Base-by-base conservation (phyloP, 768 basidiomycete species). In the Tylopilus cervinicoccineus region DNA sequence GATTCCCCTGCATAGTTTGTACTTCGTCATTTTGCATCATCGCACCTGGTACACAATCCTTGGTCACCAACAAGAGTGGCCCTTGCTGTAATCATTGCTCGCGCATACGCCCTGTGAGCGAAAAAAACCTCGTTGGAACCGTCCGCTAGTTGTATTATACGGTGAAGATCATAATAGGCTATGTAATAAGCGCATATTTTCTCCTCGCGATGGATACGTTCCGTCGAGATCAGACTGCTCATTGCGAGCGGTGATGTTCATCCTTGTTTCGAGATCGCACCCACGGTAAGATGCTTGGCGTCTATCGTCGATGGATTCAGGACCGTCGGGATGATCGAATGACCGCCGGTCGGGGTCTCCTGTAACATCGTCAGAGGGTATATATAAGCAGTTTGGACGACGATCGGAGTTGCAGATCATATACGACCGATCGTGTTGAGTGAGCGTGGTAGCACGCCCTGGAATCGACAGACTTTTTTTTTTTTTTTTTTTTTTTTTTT, bases 131-230 rank as follows among this genome's bases (percentile, higher is more conserved):
- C 31, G 6, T 34, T 36, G 54, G 32, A 32, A 23, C 34, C n/a
- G 6, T 36, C 38, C 6, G 50, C 40, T 57, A 50, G 45, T 52
- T 55, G 62, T 64, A 64, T 27, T 19, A 46, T 60, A 61, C 43
- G 11, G 31, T 47, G 41, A 41, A 50, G 34, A 39, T 45, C 42
- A 50, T 61, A 63, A 61, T 63, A 37, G 44, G n/a, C 17, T 50
- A 44, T 47, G 42, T 38, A 36, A 17, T 11, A 33, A 11, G 10
- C n/a, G 38, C 34, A 34, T 6, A 9, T 17, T 32, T 52, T 28
- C 33, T 49, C 44, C 19, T 29, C 7, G 16, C 2, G 9, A 13
- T 16, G 5, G 27, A 29, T 11, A 19, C 14, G 22, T 37, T 31
- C 54, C 38, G 43, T 45, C 41, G 17, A 44, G 44, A 28, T 47